Conservation (phyloP, 768 basidiomycete species). For the Lyophyllum decastes region DNA sequence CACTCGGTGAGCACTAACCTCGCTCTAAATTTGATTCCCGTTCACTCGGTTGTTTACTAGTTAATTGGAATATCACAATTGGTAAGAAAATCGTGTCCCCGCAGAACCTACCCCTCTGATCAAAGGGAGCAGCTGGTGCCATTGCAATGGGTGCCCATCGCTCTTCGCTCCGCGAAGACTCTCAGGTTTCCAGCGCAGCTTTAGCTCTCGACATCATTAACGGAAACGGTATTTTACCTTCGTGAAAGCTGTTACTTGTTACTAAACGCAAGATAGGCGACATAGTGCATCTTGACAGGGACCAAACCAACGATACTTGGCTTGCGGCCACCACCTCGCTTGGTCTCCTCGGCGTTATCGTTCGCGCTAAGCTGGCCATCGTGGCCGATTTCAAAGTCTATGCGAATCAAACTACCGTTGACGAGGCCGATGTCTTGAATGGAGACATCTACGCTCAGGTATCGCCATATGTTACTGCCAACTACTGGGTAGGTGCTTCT, state of each 20-base stretch:
- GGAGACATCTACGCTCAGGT: conserved; percentile 32
- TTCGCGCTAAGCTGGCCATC: conserved; percentile 30
- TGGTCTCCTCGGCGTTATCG: conserved; percentile 36
- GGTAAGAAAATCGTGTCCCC: conserved; percentile 17
- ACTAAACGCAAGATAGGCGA: conserved; percentile 23
- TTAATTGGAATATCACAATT: conserved; percentile 41
- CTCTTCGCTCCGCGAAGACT: conserved; percentile 39
- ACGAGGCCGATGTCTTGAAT: conserved; percentile 32
- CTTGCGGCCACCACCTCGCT: conserved; percentile 39
- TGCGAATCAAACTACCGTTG: conserved; percentile 33
- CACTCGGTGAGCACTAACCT: conserved; percentile 23
- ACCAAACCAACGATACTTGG: conserved; percentile 34
- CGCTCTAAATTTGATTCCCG: neutral
- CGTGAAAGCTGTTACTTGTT: neutral
- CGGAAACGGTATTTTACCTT: conserved; percentile 26
- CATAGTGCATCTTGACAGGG: conserved; percentile 32
- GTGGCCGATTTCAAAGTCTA: conserved; percentile 38
- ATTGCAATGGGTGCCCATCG: conserved; percentile 41
- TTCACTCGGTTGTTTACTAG: conserved; percentile 11
- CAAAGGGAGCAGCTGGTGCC: conserved; percentile 29
- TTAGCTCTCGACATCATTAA: conserved; percentile 37
- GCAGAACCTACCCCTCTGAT: neutral
- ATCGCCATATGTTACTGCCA: conserved; percentile 39
- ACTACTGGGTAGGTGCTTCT: conserved; percentile 32
- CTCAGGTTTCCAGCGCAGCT: conserved; percentile 36